A percentile compares a stretch with the other conserved stretches of the same genome.
These are phyloP conservation scores for Capsicum baccatum DNA, from an alignment of 257 asterid species.

Conservation along the genomic window DNA sequence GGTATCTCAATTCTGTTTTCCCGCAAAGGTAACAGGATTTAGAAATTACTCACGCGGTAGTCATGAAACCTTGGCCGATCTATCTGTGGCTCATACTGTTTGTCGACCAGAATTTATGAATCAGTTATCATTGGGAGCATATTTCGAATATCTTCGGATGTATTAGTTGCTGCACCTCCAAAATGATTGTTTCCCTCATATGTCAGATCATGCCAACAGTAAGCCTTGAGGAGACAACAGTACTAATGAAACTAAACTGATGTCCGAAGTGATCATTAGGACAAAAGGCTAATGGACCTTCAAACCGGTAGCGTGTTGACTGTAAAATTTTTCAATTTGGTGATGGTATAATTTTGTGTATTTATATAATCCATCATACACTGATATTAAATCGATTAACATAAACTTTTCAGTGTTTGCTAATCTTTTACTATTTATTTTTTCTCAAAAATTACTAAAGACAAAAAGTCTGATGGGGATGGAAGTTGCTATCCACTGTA, in stretches of 20 bases:
- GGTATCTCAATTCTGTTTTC: neutral
- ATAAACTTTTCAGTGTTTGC: too few relatives aligned
- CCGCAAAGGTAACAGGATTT: neutral
- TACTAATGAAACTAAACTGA: neutral
- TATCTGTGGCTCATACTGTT: too few relatives aligned
- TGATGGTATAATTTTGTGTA: neutral
- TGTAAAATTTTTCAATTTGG: neutral
- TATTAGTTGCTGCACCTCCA: neutral
- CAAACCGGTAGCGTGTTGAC: neutral
- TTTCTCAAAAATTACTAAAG: neutral
- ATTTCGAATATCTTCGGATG: neutral
- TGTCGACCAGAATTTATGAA: too few relatives aligned
- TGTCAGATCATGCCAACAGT: neutral
- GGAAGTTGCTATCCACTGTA: neutral
- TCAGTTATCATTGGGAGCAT: too few relatives aligned
- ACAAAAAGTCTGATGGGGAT: neutral
- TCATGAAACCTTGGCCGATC: too few relatives aligned
- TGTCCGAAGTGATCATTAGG: neutral
- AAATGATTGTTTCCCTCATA: neutral
- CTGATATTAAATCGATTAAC: neutral
- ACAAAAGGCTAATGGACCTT: neutral
- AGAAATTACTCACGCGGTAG: neutral
- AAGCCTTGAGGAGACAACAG: neutral
- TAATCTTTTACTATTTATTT: too few relatives aligned
- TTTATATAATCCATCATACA: neutral